phyloP scores from a whole-genome alignment of 768 basidiomycete genomes.

The Trametes punicea region DNA sequence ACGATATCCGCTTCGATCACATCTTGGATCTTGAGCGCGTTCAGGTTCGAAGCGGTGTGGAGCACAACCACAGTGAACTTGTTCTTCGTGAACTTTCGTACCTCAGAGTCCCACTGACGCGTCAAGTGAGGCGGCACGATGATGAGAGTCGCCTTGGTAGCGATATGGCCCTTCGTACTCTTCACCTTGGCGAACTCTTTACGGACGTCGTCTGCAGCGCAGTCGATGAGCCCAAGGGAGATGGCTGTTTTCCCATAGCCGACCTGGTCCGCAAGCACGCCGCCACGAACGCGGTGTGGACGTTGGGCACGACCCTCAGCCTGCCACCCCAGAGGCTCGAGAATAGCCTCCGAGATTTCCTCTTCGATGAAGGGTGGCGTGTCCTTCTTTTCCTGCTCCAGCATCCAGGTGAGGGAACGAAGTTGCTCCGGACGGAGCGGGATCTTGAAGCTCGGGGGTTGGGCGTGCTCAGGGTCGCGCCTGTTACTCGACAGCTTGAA shows the following conservation, averaged over 20 bases:
- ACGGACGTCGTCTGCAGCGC: conserved; percentile 51
- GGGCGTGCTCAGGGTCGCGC: conserved; percentile 60
- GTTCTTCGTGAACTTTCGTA: conserved; percentile 70
- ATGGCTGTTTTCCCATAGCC: conserved; percentile 98
- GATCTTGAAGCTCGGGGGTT: conserved; percentile 78
- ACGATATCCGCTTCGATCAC: conserved; percentile 83
- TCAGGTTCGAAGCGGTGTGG: conserved; percentile 66
- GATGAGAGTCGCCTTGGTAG: conserved; percentile 76
- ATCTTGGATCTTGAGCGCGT: conserved; percentile 66
- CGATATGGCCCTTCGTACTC: conserved; percentile 57
- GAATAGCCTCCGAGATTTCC: conserved; percentile 87
- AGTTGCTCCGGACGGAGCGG: conserved; percentile 80
- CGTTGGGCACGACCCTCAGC: conserved; percentile 89
- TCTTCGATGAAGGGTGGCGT: conserved; percentile 84
- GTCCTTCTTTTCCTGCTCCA: conserved; percentile 64
- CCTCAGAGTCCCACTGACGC: conserved; percentile 87
- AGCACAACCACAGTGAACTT: conserved; percentile 63
- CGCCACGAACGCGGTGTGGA: conserved; percentile 73
- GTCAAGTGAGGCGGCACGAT: conserved; percentile 90
- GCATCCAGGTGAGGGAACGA: conserved; percentile 92
- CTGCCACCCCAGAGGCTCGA: conserved; percentile 87
- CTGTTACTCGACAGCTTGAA: conserved; percentile 78
- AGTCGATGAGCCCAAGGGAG: conserved; percentile 84
- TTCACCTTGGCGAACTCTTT: conserved; percentile 55
- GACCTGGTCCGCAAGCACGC: conserved; percentile 93